phyloP scores from a whole-genome alignment of 805 yeast species.

The Isabelozyma heimii region DNA sequence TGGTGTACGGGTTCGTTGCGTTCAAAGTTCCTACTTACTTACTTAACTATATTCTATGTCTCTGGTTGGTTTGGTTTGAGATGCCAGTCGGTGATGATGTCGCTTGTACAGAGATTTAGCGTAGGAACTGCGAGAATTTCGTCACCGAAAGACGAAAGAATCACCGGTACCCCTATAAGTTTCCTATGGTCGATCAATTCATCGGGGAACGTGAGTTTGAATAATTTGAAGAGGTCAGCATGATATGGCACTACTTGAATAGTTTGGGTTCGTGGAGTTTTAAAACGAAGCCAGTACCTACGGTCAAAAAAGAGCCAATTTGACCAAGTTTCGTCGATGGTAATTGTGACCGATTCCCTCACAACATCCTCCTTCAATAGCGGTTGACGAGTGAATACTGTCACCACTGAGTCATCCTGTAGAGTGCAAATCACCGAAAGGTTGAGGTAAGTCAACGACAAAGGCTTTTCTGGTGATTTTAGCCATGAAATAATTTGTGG shows the following conservation, averaged over 20 bases:
- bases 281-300: slow-evolving; percentile 34
- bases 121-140: not conserved
- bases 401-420: not conserved
- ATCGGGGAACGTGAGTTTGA: not conserved
- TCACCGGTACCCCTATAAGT: not conserved
- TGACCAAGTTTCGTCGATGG: slow-evolving; percentile 12
- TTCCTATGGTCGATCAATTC: not conserved
- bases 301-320: slow-evolving; percentile 38
- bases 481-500: slow-evolving; percentile 17
- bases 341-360: not conserved
- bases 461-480: not conserved
- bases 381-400: slow-evolving; percentile 22
- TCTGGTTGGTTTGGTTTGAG: not conserved
- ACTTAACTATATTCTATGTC: no score
- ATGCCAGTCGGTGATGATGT: not conserved
- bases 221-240: not conserved
- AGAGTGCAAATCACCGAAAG: slow-evolving; percentile 13
- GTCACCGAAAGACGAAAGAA: not conserved
- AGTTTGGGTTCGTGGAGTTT: not conserved
- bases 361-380: slow-evolving; percentile 8
- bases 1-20: not conserved
- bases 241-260: slow-evolving; percentile 13
- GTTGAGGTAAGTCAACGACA: slow-evolving; percentile 19
- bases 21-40: no score
- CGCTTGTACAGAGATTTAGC: not conserved